Conservation (phyloP, 1,284 basidiomycete species). For the Heterobasidion parviporum region DNA sequence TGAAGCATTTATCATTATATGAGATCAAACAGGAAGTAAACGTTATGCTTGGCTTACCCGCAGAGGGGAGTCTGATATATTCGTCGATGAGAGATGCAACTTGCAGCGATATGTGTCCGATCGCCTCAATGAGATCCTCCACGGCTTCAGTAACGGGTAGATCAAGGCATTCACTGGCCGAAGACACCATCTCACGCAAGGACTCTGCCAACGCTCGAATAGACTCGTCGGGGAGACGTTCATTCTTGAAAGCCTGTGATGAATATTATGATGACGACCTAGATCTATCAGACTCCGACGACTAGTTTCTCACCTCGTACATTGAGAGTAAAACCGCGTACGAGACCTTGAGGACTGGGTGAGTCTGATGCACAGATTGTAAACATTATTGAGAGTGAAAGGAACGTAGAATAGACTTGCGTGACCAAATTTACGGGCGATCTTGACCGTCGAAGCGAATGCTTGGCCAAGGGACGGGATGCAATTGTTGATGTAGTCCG, state of each 20-base stretch:
- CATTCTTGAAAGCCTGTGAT: not conserved
- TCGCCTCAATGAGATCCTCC: not conserved
- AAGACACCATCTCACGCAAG: not conserved
- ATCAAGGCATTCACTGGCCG: not conserved
- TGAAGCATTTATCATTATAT: no score
- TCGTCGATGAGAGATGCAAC: not conserved
- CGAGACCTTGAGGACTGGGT: not conserved
- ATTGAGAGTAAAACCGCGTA: not conserved
- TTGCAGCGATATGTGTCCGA: not conserved
- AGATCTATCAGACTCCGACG: not conserved
- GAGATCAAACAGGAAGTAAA: no score
- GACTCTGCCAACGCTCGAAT: not conserved
- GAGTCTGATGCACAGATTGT: not conserved
- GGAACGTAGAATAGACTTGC: not conserved
- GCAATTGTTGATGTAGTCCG: not conserved
- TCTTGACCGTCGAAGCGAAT: not conserved
- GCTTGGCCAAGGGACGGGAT: not conserved
- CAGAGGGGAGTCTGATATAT: not conserved
- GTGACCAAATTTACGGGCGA: not conserved
- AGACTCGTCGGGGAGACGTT: not conserved
- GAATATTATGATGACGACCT: not conserved
- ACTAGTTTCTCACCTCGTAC: not conserved
- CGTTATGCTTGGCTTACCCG: not conserved
- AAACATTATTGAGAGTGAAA: not conserved
- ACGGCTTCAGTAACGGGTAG: not conserved